These are phyloP conservation scores for Nicotiana noctiflora DNA, from an alignment of 257 asterid genomes.

Conservation along the genomic window DNA sequence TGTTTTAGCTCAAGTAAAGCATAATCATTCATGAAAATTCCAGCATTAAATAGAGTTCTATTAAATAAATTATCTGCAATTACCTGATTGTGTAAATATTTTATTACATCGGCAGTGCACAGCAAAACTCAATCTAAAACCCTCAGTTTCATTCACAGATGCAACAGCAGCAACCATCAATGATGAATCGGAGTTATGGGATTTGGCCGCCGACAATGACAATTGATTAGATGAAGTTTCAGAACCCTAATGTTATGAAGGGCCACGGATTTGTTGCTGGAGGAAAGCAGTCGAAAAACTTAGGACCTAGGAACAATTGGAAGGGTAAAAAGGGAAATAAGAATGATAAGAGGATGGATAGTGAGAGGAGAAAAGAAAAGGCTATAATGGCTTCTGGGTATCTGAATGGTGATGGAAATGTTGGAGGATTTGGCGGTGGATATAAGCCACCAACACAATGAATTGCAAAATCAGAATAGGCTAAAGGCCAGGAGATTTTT, in stretches of 20 bases:
- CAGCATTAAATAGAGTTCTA: too few relatives aligned
- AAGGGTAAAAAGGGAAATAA: constrained; percentile 51
- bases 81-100: too few relatives aligned
- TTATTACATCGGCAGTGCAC: too few relatives aligned
- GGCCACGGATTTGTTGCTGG: constrained; percentile 20
- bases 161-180: constrained; percentile 23
- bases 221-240: constrained; percentile 38
- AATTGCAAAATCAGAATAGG: constrained; percentile 62
- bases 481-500: constrained; percentile 49
- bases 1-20: too few relatives aligned
- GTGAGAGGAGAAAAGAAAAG: constrained; percentile 46
- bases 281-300: constrained; percentile 20
- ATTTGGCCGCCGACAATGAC: constrained; percentile 47
- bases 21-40: too few relatives aligned
- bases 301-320: constrained; percentile 68
- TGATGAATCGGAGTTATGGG: constrained; percentile 54
- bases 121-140: neutral
- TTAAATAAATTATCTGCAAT: too few relatives aligned
- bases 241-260: constrained; percentile 39
- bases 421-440: constrained; percentile 36
- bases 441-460: constrained; percentile 55
- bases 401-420: constrained; percentile 20
- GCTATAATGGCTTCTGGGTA: constrained; percentile 18
- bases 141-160: constrained; percentile 32
- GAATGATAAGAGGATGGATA: constrained; percentile 28